Conservation (phyloP, 2,329 filamentous ascomycete genomes). For the Dactylellina sp. region DNA sequence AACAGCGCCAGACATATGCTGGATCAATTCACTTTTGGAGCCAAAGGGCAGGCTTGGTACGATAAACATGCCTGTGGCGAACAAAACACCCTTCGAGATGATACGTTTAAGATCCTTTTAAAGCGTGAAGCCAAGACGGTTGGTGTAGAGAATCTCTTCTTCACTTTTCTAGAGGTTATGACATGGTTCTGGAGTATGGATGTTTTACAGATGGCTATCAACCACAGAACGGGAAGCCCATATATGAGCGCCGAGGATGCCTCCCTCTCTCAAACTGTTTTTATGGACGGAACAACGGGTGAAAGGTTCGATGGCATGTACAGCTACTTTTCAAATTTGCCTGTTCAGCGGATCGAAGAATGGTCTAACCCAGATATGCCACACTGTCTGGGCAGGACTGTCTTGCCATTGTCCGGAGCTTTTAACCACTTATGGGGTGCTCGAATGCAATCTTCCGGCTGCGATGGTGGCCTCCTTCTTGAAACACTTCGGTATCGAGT, state of each 20-base stretch:
- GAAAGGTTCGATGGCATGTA: slow-evolving; percentile 64
- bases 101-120: slow-evolving; percentile 60
- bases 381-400: slow-evolving; percentile 61
- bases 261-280: slow-evolving; percentile 62
- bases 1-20: neutral
- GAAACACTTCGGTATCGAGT: slow-evolving; percentile 60
- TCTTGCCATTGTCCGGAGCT: slow-evolving; percentile 65
- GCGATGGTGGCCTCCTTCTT: slow-evolving; percentile 61
- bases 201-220: slow-evolving; percentile 61
- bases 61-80: neutral
- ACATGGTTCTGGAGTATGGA: slow-evolving; percentile 62
- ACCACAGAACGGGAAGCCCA: slow-evolving; percentile 46
- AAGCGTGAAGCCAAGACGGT: slow-evolving; percentile 61
- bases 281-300: slow-evolving; percentile 62
- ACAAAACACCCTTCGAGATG: neutral
- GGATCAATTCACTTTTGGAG: neutral
- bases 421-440: slow-evolving; percentile 65
- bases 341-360: slow-evolving; percentile 61
- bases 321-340: slow-evolving; percentile 62
- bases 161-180: slow-evolving; percentile 63
- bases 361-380: slow-evolving; percentile 42
- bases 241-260: slow-evolving; percentile 59
- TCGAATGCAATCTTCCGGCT: slow-evolving; percentile 63
- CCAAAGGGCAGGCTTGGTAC: too few relatives aligned
- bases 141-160: slow-evolving; percentile 62